Conservation (phyloP, 2,329 filamentous ascomycete genomes). For the Albophoma yamanashiensis region DNA sequence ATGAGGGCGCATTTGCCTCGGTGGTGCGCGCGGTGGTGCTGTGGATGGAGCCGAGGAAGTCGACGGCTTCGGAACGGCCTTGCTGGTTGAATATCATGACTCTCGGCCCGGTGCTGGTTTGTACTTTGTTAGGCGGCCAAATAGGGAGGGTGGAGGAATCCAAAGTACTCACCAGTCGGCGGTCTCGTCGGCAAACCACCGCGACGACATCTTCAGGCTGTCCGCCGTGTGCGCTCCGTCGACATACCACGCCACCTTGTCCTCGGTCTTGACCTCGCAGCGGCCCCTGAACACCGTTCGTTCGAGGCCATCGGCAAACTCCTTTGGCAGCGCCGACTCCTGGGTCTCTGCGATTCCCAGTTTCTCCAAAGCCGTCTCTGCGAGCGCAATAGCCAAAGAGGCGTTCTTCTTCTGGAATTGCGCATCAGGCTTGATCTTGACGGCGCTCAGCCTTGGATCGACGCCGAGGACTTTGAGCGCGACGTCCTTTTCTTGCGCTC, state of each 20-base stretch:
- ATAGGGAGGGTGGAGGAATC: neutral
- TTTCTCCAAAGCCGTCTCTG: slow-evolving; percentile 35
- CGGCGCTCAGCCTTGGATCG: slow-evolving; percentile 32
- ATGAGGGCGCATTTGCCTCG: slow-evolving; percentile 25
- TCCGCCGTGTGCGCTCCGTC: slow-evolving; percentile 92
- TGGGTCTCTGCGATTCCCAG: slow-evolving; percentile 24
- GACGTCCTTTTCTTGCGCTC: slow-evolving; percentile 43
- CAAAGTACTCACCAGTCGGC: slow-evolving; percentile 15
- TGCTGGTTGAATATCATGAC: slow-evolving; percentile 85
- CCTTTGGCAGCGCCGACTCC: slow-evolving; percentile 36
- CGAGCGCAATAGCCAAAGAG: slow-evolving; percentile 39
- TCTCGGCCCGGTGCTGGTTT: slow-evolving; percentile 24
- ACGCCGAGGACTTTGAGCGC: slow-evolving; percentile 32
- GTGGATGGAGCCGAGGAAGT: slow-evolving; percentile 40
- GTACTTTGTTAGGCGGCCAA: neutral
- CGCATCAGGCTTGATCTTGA: slow-evolving; percentile 40
- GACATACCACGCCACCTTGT: slow-evolving; percentile 65
- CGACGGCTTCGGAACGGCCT: slow-evolving; percentile 40
- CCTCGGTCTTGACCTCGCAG: slow-evolving; percentile 52
- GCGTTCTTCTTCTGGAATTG: slow-evolving; percentile 51
- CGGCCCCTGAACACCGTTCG: slow-evolving; percentile 68
- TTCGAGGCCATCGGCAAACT: slow-evolving; percentile 65
- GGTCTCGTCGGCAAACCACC: slow-evolving; percentile 63
- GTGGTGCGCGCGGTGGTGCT: slow-evolving; percentile 19
- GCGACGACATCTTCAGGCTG: slow-evolving; percentile 70